Evolutionary conservation across 78 protist genomes (phyloP), one percentile per base, ranked within the genome.

Genomic region (Acrasis kona): DNA sequence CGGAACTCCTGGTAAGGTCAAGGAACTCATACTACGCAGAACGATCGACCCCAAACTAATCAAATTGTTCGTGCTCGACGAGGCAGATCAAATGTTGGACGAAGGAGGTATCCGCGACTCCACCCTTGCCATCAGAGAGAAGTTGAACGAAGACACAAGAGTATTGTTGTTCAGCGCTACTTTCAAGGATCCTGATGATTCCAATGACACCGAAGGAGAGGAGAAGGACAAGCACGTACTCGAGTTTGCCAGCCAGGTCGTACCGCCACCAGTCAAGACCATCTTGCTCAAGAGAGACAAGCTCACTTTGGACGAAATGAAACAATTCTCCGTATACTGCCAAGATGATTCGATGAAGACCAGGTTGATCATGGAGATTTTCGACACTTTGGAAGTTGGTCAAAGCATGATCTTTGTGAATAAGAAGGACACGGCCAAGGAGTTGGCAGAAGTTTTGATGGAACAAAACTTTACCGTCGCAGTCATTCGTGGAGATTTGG

Each of bases 71-170:
- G 71, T 67, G 19, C 28, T 67, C n/a, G 71, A 67, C 28, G 71
- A 67, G 28, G 71, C 71, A 30, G 71, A 67, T 67, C 66, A 30
- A 19, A 67, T 67, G 71, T 67, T 67, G 28, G 19, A 19, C 19
- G 66, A 19, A 67, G 71, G 19, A 67, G 28, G 71, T 30, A 30
- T 67, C 19, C n/a, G 28, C 19, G 65, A 19, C 19, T 19, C 19
- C n/a, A 67, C 19, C 28, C 19, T 67, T 19, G 28, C 19, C 19
- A 67, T 67, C 28, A 67, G 19, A 19, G 28, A 67, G n/a, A 12
- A 30, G n/a, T 67, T 67, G 28, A 19, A 19, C 19, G 28, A 19
- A 19, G 28, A 67, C 12, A 12, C n/a, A 12, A 19, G 71, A 19
- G 19, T 30, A 19, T 19, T 67, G 19, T 19, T 67, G 28, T 67